Conservation (phyloP, 495 filamentous ascomycete species). For the Penicillium fimorum region DNA sequence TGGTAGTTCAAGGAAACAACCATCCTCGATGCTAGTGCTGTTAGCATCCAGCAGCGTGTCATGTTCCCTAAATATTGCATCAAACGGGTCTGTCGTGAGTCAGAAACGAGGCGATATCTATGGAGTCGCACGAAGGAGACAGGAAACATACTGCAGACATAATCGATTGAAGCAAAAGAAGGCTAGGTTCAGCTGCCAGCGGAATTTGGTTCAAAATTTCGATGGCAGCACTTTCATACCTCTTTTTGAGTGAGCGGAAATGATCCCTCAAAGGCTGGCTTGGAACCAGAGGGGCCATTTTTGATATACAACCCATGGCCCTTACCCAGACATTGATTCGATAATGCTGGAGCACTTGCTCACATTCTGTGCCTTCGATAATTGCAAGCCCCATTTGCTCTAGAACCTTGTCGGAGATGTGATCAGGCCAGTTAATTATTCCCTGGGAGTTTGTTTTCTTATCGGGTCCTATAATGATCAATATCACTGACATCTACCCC, state of each 20-base stretch:
- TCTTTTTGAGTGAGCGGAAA: slow-evolving; percentile 24
- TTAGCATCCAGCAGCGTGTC: slow-evolving; percentile 32
- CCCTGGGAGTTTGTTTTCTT: slow-evolving; percentile 28
- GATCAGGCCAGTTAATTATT: slow-evolving; percentile 29
- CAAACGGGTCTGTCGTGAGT: slow-evolving; percentile 22
- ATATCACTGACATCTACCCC: not conserved
- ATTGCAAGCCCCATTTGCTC: slow-evolving; percentile 32
- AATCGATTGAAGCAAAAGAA: slow-evolving; percentile 28
- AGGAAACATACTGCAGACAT: slow-evolving; percentile 27
- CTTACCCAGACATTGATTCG: slow-evolving; percentile 28
- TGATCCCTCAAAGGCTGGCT: slow-evolving; percentile 20
- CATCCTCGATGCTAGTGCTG: slow-evolving; percentile 23
- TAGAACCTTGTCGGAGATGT: slow-evolving; percentile 26
- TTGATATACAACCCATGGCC: slow-evolving; percentile 25
- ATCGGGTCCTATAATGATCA: slow-evolving; percentile 21
- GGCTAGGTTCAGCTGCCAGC: slow-evolving; percentile 25
- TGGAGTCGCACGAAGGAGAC: not conserved
- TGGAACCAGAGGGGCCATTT: slow-evolving; percentile 22
- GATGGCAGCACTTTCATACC: slow-evolving; percentile 24
- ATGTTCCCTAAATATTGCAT: slow-evolving; percentile 31
- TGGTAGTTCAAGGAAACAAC: slow-evolving; percentile 33
- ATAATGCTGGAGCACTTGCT: slow-evolving; percentile 24
- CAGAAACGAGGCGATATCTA: not conserved
- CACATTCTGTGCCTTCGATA: slow-evolving; percentile 25
- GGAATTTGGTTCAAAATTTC: slow-evolving; percentile 24